Evolutionary conservation across 83 land plant genomes (phyloP).

Genomic region (Picea engelmannii): DNA sequence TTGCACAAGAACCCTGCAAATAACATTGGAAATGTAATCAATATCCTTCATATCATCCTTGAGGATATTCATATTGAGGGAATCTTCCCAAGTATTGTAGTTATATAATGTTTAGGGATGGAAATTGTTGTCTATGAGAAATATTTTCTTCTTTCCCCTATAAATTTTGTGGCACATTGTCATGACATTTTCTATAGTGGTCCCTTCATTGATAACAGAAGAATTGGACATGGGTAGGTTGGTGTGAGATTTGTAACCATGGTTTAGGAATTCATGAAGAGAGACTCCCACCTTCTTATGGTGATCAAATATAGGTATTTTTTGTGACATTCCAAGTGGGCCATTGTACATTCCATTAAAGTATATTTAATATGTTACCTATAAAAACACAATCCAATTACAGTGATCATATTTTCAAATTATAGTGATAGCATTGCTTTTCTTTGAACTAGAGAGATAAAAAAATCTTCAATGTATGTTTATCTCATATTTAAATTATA

Average conservation of each 20-base stretch:
- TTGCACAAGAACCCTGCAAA: constrained; percentile 49
- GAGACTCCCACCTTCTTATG: constrained; percentile 69
- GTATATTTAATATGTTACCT: no score
- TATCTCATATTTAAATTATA: no score
- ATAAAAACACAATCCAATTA: no score
- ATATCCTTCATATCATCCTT: constrained; percentile 23
- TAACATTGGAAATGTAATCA: constrained; percentile 38
- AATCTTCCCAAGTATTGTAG: constrained; percentile 36
- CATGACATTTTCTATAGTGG: constrained; percentile 51
- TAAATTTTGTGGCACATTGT: constrained; percentile 42
- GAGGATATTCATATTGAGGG: constrained; percentile 29
- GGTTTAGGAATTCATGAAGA: constrained; percentile 26
- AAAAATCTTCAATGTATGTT: no score
- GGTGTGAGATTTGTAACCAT: background rate
- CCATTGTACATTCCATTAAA: no score
- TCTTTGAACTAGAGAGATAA: no score
- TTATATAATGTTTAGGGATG: constrained; percentile 46
- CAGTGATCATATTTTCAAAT: no score
- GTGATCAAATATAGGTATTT: no score
- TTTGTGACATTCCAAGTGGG: no score
- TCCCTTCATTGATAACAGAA: constrained; percentile 38
- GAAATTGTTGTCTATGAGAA: constrained; percentile 39
- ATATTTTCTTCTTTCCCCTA: constrained; percentile 29
- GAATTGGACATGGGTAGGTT: constrained; percentile 50
- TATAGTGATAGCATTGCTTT: no score